A percentile compares a stretch with the other conserved stretches of the same genome.
These are phyloP conservation scores for Saccharomycopsis sp. DNA, from an alignment of 805 yeast species.

Conservation along the genomic window DNA sequence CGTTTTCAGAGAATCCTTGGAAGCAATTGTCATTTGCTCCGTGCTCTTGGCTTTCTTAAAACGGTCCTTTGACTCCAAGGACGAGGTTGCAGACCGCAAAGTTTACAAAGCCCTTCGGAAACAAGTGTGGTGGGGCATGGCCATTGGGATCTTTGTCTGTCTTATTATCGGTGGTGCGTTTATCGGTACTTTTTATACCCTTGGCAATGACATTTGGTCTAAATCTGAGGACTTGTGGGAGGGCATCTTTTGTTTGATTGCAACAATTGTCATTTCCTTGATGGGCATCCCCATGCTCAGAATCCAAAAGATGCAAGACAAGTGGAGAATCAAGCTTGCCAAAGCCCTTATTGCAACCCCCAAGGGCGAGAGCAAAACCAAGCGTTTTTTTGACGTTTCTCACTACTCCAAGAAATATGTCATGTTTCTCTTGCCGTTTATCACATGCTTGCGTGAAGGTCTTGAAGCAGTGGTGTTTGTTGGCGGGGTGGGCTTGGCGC, in stretches of 20 bases:
- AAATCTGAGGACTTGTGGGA: conserved; percentile 92
- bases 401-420: conserved; percentile 64
- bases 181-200: conserved; percentile 84
- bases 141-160: conserved; percentile 68
- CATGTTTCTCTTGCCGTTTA: conserved; percentile 81
- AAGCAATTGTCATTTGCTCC: conserved; percentile 86
- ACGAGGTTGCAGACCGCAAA: conserved; percentile 37
- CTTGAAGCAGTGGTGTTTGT: conserved; percentile 92
- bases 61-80: conserved; percentile 56
- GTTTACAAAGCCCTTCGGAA: conserved; percentile 53
- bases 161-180: conserved; percentile 82
- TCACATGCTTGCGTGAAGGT: conserved; percentile 94
- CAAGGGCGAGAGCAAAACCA: conserved; percentile 27
- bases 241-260: conserved; percentile 87
- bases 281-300: conserved; percentile 98
- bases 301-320: conserved; percentile 90
- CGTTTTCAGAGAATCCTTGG: conserved; percentile 88
- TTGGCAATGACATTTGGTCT: conserved; percentile 78
- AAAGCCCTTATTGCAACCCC: conserved; percentile 63
- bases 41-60: conserved; percentile 86
- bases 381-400: conserved; percentile 45
- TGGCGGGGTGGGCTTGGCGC: conserved; percentile 83
- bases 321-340: conserved; percentile 95
- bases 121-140: conserved; percentile 86
- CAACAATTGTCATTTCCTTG: conserved; percentile 75